Evolutionary conservation across 176 grass and related monocot species (phyloP).

Genomic region (Puccinellia tenuiflora): DNA sequence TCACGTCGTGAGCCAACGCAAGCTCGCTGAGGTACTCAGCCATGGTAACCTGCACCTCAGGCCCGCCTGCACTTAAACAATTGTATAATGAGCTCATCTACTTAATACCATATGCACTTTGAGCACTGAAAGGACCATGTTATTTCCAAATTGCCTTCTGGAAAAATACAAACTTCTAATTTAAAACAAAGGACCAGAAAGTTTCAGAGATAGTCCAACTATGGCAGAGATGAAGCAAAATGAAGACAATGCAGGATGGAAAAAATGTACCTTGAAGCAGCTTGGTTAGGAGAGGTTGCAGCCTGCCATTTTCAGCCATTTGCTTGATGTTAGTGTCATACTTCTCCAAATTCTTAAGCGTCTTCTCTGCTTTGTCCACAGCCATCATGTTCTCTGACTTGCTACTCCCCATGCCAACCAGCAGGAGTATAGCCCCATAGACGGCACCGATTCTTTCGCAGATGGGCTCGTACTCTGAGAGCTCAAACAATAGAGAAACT

Average conservation of each 20-base stretch:
- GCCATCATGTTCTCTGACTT: conserved; percentile 53
- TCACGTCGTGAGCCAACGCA: conserved; percentile 57
- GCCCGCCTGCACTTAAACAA: conserved; percentile 30
- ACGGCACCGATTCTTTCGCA: conserved; percentile 55
- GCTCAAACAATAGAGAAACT: conserved; percentile 52
- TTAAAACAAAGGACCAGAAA: background rate
- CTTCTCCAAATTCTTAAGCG: conserved; percentile 63
- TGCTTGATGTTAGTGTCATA: conserved; percentile 67
- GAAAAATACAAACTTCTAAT: background rate
- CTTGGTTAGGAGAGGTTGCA: conserved; percentile 59
- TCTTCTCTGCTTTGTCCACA: conserved; percentile 66
- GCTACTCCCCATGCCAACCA: conserved; percentile 78
- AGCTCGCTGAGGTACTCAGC: conserved; percentile 67
- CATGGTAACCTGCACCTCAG: conserved; percentile 61
- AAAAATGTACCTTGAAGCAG: conserved; percentile 40
- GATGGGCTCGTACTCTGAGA: conserved; percentile 41
- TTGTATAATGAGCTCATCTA: background rate
- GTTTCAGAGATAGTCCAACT: background rate
- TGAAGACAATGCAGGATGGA: background rate
- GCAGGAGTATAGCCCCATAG: conserved; percentile 62
- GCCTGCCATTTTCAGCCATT: conserved; percentile 80
- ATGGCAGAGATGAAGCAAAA: background rate
- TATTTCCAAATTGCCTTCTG: background rate
- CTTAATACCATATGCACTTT: background rate
- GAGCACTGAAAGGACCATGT: background rate